phyloP scores from a whole-genome alignment of 345 rosid genomes.

The Excoecaria cochinchinensis region DNA sequence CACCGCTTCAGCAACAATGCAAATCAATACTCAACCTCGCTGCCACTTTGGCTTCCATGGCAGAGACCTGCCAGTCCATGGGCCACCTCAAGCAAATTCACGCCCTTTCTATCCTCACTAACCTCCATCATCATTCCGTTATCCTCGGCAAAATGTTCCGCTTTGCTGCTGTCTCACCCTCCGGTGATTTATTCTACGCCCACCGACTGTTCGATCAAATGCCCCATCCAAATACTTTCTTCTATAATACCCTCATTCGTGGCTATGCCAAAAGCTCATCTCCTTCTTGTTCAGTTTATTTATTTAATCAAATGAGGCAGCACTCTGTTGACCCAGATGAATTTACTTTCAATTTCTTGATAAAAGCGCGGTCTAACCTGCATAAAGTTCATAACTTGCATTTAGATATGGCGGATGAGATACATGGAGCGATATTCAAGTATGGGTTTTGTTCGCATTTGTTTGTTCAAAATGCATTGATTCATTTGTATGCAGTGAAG shows the following conservation, averaged over 20 bases:
- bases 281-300: constrained; percentile 15
- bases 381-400: constrained; percentile 1
- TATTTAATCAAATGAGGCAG: constrained; percentile 31
- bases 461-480: constrained; percentile 34
- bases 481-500: constrained; percentile 32
- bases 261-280: constrained; percentile 27
- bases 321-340: constrained; percentile 26
- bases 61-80: constrained; percentile 26
- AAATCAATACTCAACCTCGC: constrained; percentile 17
- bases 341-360: constrained; percentile 31
- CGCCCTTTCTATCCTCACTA: constrained; percentile 12
- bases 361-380: constrained; percentile 26
- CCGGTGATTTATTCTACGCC: constrained; percentile 28
- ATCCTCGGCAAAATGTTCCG: constrained; percentile 22
- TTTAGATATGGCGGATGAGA: constrained; percentile 17
- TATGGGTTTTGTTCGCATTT: constrained; percentile 28
- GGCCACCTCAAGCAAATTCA: constrained; percentile 30
- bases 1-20: constrained; percentile 5
- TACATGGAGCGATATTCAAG: constrained; percentile 31
- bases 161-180: constrained; percentile 20
- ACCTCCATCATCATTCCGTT: constrained; percentile 18
- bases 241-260: constrained; percentile 30
- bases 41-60: constrained; percentile 27
- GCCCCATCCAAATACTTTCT: constrained; percentile 28
- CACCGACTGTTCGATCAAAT: constrained; percentile 31